Evolutionary conservation across 495 filamentous ascomycete genomes (phyloP), one percentile per base, ranked within the genome.

Genomic region (Lophiostoma macrostomum): DNA sequence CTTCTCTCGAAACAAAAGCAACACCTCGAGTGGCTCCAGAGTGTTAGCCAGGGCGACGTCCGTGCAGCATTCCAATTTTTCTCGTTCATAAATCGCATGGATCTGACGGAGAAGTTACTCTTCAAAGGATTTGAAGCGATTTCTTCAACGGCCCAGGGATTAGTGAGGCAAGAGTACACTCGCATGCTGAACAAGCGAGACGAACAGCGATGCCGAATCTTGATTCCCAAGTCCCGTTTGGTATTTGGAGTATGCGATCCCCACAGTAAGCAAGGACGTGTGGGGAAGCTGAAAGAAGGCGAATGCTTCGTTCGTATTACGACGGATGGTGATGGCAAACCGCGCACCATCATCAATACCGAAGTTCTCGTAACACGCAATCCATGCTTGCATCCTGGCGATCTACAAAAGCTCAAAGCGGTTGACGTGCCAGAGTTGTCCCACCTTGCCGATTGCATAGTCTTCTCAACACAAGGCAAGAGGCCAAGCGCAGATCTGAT

Each of bases 381-480:
- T 50, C 76, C 76, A 0, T 78, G 76, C 55, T 64, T 77, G 11
- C 76, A 78, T 45, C 76, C 76, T 8, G 76, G 76, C 37, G 76
- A 78, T 57, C 40, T 78, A 32, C 76, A 75, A 30, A 79, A 79
- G 51, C 73, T 78, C 46, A 72, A 67, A 39, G 71, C 66, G 2
- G 74, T 77, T 0, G 55, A 73, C 23, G 58, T 61, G 23, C 60
- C 66, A 0, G 69, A 75, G 37, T 51, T 77, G 18, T 46, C 70
- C 2, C 74, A 78, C 43, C 60, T 79, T 1, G 69, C 73, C 36
- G 76, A 78, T 56, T 78, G 76, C 53, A 77, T 79, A 41, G 74
- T 78, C 4, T 79, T 78, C 52, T 66, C 76, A 6, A 75, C 72
- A 5, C 43, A 59, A 30, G 76, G 76, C 19, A 70, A 60, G 32